phyloP scores from a whole-genome alignment of 306 rosid genomes.

The Trifolium subterraneum region DNA sequence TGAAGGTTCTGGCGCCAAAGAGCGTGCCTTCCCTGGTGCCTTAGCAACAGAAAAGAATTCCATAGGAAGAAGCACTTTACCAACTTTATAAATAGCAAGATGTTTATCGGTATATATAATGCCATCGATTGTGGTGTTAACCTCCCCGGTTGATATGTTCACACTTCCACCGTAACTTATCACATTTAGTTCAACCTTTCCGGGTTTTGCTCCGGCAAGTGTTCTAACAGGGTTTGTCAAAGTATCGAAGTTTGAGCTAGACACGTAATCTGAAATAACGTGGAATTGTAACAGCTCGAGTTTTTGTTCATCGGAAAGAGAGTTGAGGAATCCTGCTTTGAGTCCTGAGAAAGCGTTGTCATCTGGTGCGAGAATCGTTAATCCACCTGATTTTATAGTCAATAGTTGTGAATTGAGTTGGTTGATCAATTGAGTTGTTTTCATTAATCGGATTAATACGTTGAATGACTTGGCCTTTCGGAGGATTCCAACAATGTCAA shows the following conservation, averaged over 20 bases:
- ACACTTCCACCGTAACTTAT: conserved; percentile 65
- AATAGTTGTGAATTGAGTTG: conserved; percentile 65
- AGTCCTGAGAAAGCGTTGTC: conserved; percentile 63
- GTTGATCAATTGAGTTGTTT: conserved; percentile 64
- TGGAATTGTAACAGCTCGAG: conserved; percentile 68
- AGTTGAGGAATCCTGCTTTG: conserved; percentile 69
- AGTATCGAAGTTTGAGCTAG: conserved; percentile 65
- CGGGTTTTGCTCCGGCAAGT: conserved; percentile 60
- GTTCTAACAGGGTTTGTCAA: conserved; percentile 68
- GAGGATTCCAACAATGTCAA: conserved; percentile 55
- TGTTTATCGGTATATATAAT: conserved; percentile 62
- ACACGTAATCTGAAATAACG: conserved; percentile 52
- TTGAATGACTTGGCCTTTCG: conserved; percentile 60
- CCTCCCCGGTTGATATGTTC: conserved; percentile 64
- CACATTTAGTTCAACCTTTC: conserved; percentile 62
- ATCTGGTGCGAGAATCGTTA: conserved; percentile 63
- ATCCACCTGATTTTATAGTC: conserved; percentile 52
- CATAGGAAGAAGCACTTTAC: conserved; percentile 59
- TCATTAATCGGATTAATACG: conserved; percentile 59
- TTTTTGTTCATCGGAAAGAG: conserved; percentile 58
- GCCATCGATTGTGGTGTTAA: conserved; percentile 63
- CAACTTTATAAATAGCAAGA: conserved; percentile 73
- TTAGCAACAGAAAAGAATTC: conserved; percentile 54
- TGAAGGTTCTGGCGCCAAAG: conserved; percentile 43
- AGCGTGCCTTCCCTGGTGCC: conserved; percentile 49